Evolutionary conservation across 345 rosid genomes (phyloP), one percentile per base, ranked within the genome.

Genomic region (Balakata baccata): DNA sequence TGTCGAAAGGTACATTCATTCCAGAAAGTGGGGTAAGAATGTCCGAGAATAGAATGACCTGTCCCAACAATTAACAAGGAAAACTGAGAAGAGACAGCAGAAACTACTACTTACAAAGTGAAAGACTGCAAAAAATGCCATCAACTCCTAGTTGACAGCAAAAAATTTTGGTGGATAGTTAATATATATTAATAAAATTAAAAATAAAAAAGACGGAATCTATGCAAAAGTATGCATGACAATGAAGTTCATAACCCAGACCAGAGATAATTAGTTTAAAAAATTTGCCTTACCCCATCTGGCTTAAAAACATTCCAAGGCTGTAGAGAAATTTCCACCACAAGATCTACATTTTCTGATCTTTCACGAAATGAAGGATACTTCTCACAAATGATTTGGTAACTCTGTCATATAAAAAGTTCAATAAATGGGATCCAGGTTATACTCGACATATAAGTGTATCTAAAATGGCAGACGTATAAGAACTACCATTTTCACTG

Each of bases 271-370:
- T 49, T 47, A 61, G 49, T 65, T 64, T 51, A 17, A 22, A 18
- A 39, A 46, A 38, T 34, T 67, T 64, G 43, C 45, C 87, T 85
- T 83, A 94, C 99, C 79, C 99, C 99, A 63, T 92, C 98, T 0
- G 97, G 98, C 81, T 85, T 84, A 71, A 95, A 95, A 77, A 91
- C 98, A n/a, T 90, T 87, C 98, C 99, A 96, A n/a, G 97, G 99
- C 78, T 96, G 98, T 67, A 93, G 80, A 65, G 99, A 93, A 62
- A 96, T 91, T 80, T 96, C 96, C 79, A 93, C 93, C 8, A 96
- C 96, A 74, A 96, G 97, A 85, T 93, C 97, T 23, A 85, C 97
- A 75, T 91, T 96, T 84, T 96, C 99, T 63, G 98, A 96, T 82
- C 99, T 83, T 59, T 96, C 98, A 45, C 97, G 89, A 77, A 96